A percentile compares a stretch with the other conserved stretches of the same genome.
Conservation (phyloP, 2,329 filamentous ascomycete genomes). For the Monosporascus sp. region DNA sequence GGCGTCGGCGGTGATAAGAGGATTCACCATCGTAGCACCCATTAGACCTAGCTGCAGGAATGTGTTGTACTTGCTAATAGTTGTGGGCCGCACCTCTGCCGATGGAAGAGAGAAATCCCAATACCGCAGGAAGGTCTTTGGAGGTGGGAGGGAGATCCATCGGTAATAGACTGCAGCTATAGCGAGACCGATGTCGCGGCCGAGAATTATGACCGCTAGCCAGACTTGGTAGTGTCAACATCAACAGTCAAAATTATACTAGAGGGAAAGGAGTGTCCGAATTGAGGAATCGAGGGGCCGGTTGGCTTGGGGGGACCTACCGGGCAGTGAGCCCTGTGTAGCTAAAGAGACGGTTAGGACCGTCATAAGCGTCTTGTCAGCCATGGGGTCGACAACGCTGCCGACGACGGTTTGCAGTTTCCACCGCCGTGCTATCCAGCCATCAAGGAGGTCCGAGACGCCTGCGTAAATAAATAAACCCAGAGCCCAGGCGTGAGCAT, state of each 20-base stretch:
- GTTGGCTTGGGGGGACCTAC: slow-evolving; percentile 46
- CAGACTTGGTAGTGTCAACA: slow-evolving; percentile 52
- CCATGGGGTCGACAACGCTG: slow-evolving; percentile 92
- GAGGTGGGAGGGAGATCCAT: slow-evolving; percentile 87
- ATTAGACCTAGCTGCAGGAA: slow-evolving; percentile 85
- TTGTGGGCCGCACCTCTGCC: slow-evolving; percentile 77
- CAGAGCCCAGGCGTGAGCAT: slow-evolving; percentile 73
- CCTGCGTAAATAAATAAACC: slow-evolving; percentile 89
- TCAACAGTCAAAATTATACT: background rate
- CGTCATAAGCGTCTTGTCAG: slow-evolving; percentile 95
- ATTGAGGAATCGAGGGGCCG: background rate
- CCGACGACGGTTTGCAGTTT: slow-evolving; percentile 90
- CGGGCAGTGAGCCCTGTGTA: slow-evolving; percentile 72
- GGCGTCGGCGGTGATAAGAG: slow-evolving; percentile 61
- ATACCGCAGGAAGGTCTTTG: slow-evolving; percentile 87
- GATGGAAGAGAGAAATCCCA: slow-evolving; percentile 96
- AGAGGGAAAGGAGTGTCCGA: background rate
- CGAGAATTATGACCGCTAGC: slow-evolving; percentile 84
- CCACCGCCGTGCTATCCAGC: slow-evolving; percentile 86
- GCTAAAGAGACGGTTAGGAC: slow-evolving; percentile 82
- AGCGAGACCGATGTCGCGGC: slow-evolving; percentile 76
- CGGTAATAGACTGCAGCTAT: slow-evolving; percentile 91
- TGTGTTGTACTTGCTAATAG: slow-evolving; percentile 88
- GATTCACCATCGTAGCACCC: slow-evolving; percentile 75
- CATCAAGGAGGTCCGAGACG: slow-evolving; percentile 86